A percentile compares a stretch with the other conserved stretches of the same genome.
Evolutionary conservation across 345 rosid species (phyloP).

Genomic region (Gossypium mustelinum): DNA sequence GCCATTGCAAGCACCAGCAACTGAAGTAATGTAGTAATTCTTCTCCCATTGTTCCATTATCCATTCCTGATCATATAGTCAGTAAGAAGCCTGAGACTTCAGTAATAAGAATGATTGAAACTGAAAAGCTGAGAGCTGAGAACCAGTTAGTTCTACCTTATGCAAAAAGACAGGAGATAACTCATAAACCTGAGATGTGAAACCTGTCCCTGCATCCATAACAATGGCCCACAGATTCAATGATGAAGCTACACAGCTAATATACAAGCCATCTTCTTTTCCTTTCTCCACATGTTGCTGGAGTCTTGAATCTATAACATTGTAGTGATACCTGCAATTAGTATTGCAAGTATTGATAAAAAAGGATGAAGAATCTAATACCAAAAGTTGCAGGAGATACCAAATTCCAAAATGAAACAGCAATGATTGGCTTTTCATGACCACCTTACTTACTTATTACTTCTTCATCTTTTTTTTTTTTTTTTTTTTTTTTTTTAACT

Average conservation of each 20-base stretch:
- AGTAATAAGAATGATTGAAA: background rate
- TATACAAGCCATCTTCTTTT: slow-evolving; percentile 54
- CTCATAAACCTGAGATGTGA: slow-evolving; percentile 52
- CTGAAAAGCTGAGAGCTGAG: background rate
- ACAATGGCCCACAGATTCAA: slow-evolving; percentile 63
- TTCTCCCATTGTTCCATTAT: slow-evolving; percentile 98
- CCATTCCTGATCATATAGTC: slow-evolving; percentile 62
- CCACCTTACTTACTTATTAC: background rate
- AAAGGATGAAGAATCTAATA: background rate
- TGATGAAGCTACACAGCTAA: slow-evolving; percentile 58
- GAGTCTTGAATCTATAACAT: slow-evolving; percentile 59
- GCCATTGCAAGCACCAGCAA: slow-evolving; percentile 81
- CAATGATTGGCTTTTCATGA: background rate
- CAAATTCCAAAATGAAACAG: background rate
- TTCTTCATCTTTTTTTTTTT: background rate
- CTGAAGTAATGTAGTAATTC: slow-evolving; percentile 78
- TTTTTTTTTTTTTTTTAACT: too few relatives aligned
- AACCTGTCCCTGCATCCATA: slow-evolving; percentile 69
- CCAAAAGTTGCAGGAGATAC: background rate
- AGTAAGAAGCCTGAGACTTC: background rate
- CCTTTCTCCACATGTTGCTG: slow-evolving; percentile 58
- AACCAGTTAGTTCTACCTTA: slow-evolving; percentile 34
- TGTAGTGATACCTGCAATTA: slow-evolving; percentile 56
- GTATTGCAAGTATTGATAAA: background rate
- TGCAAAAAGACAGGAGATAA: slow-evolving; percentile 49